Base-by-base conservation (phyloP, 371 early-diverging fungal genomes). In the Gilbertella persicaria region DNA sequence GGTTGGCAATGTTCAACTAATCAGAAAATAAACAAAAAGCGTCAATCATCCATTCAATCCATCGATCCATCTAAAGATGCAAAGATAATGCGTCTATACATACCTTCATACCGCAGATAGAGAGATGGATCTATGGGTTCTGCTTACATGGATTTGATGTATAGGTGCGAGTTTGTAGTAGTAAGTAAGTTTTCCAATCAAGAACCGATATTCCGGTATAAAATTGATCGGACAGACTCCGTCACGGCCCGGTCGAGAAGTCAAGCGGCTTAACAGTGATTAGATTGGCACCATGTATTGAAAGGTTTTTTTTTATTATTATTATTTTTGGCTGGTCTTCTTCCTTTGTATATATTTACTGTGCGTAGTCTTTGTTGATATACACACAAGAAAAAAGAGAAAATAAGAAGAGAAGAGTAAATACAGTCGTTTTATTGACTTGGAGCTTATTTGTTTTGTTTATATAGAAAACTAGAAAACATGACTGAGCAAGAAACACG, bases 1-100 rank as follows among this genome's bases (percentile, higher is more conserved):
- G 97, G 87, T 96, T 92, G 79, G 98, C 94, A 79, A 99, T 96
- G 92, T 96, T 97, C 75, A 98, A 80, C 96, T 98, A 73, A 52
- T 29, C n/a, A 30, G 38, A 41, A 55, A 36, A 35, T 36, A 25
- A 36, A 45, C 17, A 14, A 52, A 12, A 44, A 10, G 20, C 30
- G 41, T 55, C 39, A 47, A 44, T 45, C 35, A 55, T 29, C 33
- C 28, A 24, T 39, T 29, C 14, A 25, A 17, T 13, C 21, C 19
- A 45, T 35, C 9, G 39, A 55, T 55, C 55, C 55, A 47, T 47
- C 46, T 47, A 14, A 21, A 28, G 14, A 42, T n/a, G n/a, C n/a
- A n/a, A n/a, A n/a, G n/a, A n/a, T 40, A 13, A 40, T n/a, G 17
- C 35, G 24, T 16, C 26, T 20, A 25, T 56, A 56, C 45, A 45